These are phyloP conservation scores for Clarireedia paspali DNA, from an alignment of 2,329 filamentous ascomycete species.

Conservation along the genomic window DNA sequence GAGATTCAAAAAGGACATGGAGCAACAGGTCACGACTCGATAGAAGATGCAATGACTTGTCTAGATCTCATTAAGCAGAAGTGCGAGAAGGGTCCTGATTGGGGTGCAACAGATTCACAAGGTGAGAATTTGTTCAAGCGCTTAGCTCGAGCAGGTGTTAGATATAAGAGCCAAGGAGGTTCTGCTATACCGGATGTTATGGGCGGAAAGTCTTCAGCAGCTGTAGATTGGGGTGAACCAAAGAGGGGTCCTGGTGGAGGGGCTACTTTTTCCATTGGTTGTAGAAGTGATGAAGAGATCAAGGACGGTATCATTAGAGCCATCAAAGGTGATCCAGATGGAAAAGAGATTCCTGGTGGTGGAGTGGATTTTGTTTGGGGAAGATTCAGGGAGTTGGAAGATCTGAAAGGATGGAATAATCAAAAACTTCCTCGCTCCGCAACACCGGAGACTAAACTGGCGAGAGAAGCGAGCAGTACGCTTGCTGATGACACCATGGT, in stretches of 20 bases:
- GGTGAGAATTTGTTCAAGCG: conserved; percentile 87
- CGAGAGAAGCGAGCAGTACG: not conserved
- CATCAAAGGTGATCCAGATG: conserved; percentile 50
- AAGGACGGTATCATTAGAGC: conserved; percentile 48
- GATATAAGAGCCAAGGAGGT: conserved; percentile 54
- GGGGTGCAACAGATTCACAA: conserved; percentile 72
- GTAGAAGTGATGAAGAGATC: conserved; percentile 52
- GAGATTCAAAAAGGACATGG: conserved; percentile 79
- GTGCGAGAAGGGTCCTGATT: conserved; percentile 82
- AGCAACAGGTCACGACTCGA: conserved; percentile 62
- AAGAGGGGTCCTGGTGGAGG: conserved; percentile 49
- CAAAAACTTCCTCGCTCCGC: conserved; percentile 32
- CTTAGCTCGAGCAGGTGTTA: conserved; percentile 55
- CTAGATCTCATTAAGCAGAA: conserved; percentile 93
- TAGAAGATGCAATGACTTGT: conserved; percentile 87
- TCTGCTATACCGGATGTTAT: conserved; percentile 45
- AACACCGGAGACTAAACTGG: not conserved
- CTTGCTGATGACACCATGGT: too few species aligned
- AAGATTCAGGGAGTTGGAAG: conserved; percentile 58
- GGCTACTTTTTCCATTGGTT: conserved; percentile 49
- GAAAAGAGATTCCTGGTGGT: conserved; percentile 47
- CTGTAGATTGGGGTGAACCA: conserved; percentile 87
- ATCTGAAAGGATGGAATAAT: conserved; percentile 58
- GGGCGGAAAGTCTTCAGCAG: conserved; percentile 56
- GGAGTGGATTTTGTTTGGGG: conserved; percentile 62